Conservation (phyloP, 176 grass and related monocot species). For the Aegilops umbellulata region DNA sequence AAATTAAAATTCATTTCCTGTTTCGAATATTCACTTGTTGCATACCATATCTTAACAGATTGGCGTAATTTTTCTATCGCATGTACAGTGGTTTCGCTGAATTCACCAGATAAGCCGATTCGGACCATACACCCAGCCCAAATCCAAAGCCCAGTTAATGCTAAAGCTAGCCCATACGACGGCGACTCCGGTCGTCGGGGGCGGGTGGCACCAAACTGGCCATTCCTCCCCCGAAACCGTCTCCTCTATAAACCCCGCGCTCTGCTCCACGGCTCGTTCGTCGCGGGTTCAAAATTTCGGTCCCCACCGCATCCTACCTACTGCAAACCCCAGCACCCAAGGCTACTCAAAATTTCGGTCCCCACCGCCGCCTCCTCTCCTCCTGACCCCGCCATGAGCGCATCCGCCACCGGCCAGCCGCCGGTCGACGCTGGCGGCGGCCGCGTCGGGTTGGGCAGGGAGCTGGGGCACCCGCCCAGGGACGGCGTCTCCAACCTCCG, state of each 20-base stretch:
- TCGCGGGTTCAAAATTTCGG: not conserved
- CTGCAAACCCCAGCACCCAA: constrained; percentile 5
- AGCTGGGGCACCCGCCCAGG: constrained; percentile 42
- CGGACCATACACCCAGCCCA: not conserved
- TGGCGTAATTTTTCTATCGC: no score
- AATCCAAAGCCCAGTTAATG: not conserved
- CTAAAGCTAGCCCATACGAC: not conserved
- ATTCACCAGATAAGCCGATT: not conserved
- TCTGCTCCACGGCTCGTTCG: not conserved
- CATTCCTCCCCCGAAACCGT: not conserved
- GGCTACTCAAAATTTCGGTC: not conserved
- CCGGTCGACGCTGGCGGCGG: not conserved
- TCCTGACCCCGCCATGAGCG: not conserved
- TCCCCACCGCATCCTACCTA: not conserved
- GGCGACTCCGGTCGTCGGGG: no score
- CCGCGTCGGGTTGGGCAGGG: constrained; percentile 17
- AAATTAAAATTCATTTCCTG: no score
- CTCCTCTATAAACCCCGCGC: not conserved
- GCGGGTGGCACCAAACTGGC: not conserved
- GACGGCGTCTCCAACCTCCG: constrained; percentile 65
- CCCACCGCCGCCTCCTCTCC: not conserved
- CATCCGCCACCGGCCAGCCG: not conserved
- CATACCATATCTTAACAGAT: no score
- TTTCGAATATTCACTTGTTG: no score
- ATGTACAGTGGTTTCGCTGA: no score